A percentile compares a stretch with the other conserved stretches of the same genome.
phyloP scores from a whole-genome alignment of 2,329 filamentous ascomycete species.

The Fusarium mundagurra region DNA sequence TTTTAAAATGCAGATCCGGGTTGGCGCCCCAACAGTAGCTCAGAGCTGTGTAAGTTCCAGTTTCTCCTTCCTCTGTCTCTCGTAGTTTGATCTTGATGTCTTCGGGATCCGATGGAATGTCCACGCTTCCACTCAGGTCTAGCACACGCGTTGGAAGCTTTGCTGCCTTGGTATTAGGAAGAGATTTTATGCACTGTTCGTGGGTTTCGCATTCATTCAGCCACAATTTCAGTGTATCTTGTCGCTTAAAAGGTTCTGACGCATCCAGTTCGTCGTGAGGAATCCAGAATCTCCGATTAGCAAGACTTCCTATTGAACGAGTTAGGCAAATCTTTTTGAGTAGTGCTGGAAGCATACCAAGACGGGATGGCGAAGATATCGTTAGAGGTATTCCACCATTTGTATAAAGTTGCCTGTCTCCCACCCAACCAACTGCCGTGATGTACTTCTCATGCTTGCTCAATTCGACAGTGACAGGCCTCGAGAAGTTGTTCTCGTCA shows the following conservation, averaged over 20 bases:
- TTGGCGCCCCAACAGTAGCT: slow-evolving; percentile 18
- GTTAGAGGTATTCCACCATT: background rate
- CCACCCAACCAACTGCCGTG: background rate
- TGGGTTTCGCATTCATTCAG: background rate
- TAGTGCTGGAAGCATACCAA: background rate
- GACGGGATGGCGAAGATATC: background rate
- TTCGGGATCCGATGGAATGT: background rate
- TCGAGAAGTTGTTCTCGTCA: background rate
- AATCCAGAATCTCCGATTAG: background rate
- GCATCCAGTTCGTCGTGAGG: background rate
- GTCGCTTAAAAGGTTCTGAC: background rate
- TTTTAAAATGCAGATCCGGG: background rate
- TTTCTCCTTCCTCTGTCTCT: background rate
- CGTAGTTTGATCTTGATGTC: background rate
- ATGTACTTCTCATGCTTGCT: background rate
- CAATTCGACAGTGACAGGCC: background rate
- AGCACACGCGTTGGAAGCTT: background rate
- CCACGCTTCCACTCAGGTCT: background rate
- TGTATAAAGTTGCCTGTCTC: background rate
- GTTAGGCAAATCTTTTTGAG: fast-evolving
- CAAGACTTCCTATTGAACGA: background rate
- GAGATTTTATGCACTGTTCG: background rate
- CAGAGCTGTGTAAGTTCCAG: background rate
- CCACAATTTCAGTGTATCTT: background rate
- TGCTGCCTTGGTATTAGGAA: background rate